Base-by-base conservation (phyloP, 495 filamentous ascomycete genomes). In the Hyaloscypha hepaticicola region DNA sequence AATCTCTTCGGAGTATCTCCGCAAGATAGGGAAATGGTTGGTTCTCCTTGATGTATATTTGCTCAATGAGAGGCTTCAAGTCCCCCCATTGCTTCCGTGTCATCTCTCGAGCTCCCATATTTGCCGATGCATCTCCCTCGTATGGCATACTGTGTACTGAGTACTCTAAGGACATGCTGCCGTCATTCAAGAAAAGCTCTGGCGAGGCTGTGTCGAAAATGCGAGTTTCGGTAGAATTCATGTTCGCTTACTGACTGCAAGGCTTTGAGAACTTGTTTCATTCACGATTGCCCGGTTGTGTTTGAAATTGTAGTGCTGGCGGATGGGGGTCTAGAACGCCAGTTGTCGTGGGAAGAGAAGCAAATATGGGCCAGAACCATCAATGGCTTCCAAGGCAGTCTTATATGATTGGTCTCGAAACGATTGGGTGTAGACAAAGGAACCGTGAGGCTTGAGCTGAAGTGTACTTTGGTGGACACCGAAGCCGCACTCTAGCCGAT, bases 1-100 rank as follows among this genome's bases (percentile, higher is more conserved):
- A 25, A n/a, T 41, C 49, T 38, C 4, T 55, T 14, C 28, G 9
- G 26, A 63, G 51, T 19, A 55, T 12, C 12, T 63, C 38, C 9
- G 27, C 21, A 29, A 63, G 26, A 25, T 55, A 63, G 2, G 49
- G 14, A 45, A 63, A 63, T 0, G 60, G 49, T 26, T 29, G 22
- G 50, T 63, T 63, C 21, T 63, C 49, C 5, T 63, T 21, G 14
- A 63, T 63, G 27, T 63, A 63, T 1, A 56, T 16, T 7, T 22
- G 21, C 28, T 55, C 27, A 25, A 63, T 63, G 16, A 63, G 31
- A 2, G 50, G 31, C 22, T 55, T 63, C 2, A 55, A 14, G 2
- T 22, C n/a, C 5, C 56, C 29, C 60, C 60, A 63, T 49, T 45
- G 27, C 21, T 63, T 19, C 28, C 16, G 2, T 22, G 59, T 19